Conservation (phyloP, 1,139 yeast genomes). For the Candida tropicalis region DNA sequence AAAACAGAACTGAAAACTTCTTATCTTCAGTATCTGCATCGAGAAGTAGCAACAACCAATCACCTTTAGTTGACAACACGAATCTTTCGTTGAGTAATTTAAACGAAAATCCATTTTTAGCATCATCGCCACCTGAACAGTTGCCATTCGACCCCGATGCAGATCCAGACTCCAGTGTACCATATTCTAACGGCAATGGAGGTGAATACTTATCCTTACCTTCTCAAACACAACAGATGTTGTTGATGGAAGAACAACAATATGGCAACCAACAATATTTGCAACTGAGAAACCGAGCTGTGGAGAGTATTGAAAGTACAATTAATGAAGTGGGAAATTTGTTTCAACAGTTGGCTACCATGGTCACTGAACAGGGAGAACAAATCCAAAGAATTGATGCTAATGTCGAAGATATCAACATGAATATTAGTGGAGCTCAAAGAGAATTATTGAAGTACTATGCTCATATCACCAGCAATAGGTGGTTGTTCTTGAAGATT, state of each 20-base stretch:
- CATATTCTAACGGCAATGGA: slow-evolving; percentile 23
- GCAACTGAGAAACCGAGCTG: slow-evolving; percentile 86
- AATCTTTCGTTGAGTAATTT: slow-evolving; percentile 17
- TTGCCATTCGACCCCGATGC: slow-evolving; percentile 18
- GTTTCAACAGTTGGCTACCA: slow-evolving; percentile 92
- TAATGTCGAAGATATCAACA: slow-evolving; percentile 88
- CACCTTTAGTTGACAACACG: slow-evolving; percentile 23
- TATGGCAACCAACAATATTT: slow-evolving; percentile 66
- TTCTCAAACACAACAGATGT: slow-evolving; percentile 77
- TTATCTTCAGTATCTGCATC: slow-evolving; percentile 52
- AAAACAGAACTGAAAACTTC: slow-evolving; percentile 83
- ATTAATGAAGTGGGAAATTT: slow-evolving; percentile 95
- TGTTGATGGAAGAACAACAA: slow-evolving; percentile 76
- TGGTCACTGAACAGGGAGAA: slow-evolving; percentile 98
- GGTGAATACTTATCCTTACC: slow-evolving; percentile 62
- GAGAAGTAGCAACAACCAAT: slow-evolving; percentile 26
- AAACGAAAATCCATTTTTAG: slow-evolving; percentile 48
- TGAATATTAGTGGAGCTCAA: slow-evolving; percentile 93
- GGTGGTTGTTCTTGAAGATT: slow-evolving; percentile 89
- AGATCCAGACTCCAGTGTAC: slow-evolving; percentile 36
- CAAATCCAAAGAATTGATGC: slow-evolving; percentile 93
- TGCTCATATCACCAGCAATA: slow-evolving; percentile 82
- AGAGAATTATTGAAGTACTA: slow-evolving; percentile 89
- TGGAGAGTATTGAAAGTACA: slow-evolving; percentile 93
- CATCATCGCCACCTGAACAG: slow-evolving; percentile 16